Evolutionary conservation across 495 filamentous ascomycete species (phyloP).

Genomic region (Aspergillus carlsbadensis): DNA sequence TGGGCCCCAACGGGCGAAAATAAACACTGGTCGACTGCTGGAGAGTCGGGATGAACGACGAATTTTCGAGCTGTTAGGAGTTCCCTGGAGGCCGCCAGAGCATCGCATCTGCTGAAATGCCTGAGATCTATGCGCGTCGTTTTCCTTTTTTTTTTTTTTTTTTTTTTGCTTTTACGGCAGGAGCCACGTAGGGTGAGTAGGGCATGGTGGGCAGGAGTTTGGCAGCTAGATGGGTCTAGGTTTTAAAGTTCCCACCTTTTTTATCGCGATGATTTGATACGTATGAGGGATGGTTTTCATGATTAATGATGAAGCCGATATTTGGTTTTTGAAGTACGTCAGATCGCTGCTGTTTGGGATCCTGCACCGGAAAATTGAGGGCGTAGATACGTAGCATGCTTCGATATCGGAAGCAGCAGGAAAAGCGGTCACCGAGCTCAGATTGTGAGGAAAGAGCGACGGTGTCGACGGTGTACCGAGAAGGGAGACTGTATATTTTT

Average conservation of each 20-base stretch:
- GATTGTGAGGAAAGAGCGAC: not conserved
- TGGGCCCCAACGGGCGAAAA: conserved; percentile 55
- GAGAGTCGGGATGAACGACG: conserved; percentile 76
- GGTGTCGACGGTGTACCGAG: not conserved
- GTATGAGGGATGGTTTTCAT: not conserved
- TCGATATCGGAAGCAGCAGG: not conserved
- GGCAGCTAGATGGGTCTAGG: not conserved
- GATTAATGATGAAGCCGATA: not conserved
- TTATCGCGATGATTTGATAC: not conserved
- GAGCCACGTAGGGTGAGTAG: conserved; percentile 12
- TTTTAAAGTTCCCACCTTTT: not conserved
- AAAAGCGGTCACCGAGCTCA: conserved; percentile 3
- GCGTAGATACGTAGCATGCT: not conserved
- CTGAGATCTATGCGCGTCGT: not conserved
- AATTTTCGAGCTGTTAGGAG: conserved; percentile 84
- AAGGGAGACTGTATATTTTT: not conserved
- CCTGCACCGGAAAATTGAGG: not conserved
- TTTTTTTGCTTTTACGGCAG: conserved; percentile 1
- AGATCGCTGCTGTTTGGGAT: not conserved
- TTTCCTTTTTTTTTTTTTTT: conserved; percentile 2
- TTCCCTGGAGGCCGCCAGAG: conserved; percentile 82
- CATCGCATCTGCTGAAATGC: conserved; percentile 69
- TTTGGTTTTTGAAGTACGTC: not conserved
- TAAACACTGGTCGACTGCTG: conserved; percentile 71
- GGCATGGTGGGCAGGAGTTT: conserved; percentile 3